Conservation (phyloP, 305 asterid species). For the Ajuga reptans region DNA sequence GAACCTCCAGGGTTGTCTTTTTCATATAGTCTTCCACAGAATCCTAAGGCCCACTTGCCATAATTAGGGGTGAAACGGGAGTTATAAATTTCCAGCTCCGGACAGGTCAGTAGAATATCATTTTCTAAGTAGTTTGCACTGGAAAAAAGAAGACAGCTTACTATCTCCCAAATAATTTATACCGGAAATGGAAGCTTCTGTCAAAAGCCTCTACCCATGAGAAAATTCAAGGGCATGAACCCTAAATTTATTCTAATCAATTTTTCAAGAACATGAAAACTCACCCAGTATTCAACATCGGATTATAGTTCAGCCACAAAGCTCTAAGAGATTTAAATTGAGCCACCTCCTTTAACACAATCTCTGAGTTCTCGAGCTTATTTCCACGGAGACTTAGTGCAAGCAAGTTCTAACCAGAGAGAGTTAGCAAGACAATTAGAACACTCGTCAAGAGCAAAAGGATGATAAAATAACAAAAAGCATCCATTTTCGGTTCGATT, state of each 20-base stretch:
- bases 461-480: not conserved
- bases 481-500: not conserved
- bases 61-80: constrained; percentile 62
- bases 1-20: constrained; percentile 52
- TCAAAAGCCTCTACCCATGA: constrained; percentile 15
- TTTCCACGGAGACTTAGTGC: constrained; percentile 75
- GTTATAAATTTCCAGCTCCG: constrained; percentile 62
- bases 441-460: constrained; percentile 7
- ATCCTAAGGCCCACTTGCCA: constrained; percentile 89
- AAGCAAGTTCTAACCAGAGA: constrained; percentile 49
- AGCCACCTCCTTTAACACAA: constrained; percentile 42
- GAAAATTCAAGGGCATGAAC: constrained; percentile 11
- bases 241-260: constrained; percentile 1
- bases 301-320: constrained; percentile 81
- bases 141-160: constrained; percentile 28
- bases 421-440: constrained; percentile 17
- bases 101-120: constrained; percentile 47
- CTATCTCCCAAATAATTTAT: constrained; percentile 39
- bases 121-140: constrained; percentile 47
- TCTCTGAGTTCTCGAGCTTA: constrained; percentile 55
- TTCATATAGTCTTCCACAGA: constrained; percentile 75
- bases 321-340: constrained; percentile 74
- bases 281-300: constrained; percentile 51
- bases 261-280: constrained; percentile 18
- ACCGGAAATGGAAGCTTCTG: constrained; percentile 27